A percentile compares a stretch with the other conserved stretches of the same genome.
phyloP scores from a whole-genome alignment of 1,284 basidiomycete species.

The Trametes polyzona region DNA sequence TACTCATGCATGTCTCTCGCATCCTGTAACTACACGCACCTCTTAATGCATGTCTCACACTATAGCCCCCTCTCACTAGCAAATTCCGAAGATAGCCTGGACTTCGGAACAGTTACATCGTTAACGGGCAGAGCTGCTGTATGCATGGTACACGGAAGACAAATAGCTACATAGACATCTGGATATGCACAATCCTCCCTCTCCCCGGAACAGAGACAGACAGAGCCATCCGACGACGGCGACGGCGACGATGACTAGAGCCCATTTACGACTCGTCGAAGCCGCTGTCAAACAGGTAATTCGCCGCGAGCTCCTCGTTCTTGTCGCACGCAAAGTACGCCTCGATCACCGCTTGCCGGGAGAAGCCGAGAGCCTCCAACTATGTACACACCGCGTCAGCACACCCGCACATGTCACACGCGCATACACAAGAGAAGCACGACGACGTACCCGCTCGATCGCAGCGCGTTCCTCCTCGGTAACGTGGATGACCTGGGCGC shows the following conservation, averaged over 20 bases:
- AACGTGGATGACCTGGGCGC: constrained; percentile 73
- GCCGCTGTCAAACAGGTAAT: constrained; percentile 81
- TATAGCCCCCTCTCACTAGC: no score
- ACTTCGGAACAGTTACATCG: neutral
- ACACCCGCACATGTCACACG: neutral
- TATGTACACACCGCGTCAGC: constrained; percentile 37
- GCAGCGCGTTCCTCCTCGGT: constrained; percentile 86
- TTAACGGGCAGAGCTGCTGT: constrained; percentile 1
- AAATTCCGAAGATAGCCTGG: no score
- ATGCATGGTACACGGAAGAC: constrained; percentile 22
- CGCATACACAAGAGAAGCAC: constrained; percentile 19
- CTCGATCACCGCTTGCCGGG: constrained; percentile 76
- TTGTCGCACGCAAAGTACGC: constrained; percentile 94
- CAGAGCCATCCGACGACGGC: neutral
- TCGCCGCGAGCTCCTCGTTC: constrained; percentile 94
- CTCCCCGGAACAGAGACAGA: constrained; percentile 1
- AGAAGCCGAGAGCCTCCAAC: constrained; percentile 87
- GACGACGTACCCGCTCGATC: constrained; percentile 84
- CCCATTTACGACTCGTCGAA: constrained; percentile 58
- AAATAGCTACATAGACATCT: constrained; percentile 27
- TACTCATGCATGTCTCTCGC: no score
- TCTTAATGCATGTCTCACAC: neutral
- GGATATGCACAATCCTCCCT: constrained; percentile 18
- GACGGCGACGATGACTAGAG: no score
- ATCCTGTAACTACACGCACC: neutral